Evolutionary conservation across 1,284 basidiomycete genomes (phyloP).

Genomic region (Stereum hirsutum): DNA sequence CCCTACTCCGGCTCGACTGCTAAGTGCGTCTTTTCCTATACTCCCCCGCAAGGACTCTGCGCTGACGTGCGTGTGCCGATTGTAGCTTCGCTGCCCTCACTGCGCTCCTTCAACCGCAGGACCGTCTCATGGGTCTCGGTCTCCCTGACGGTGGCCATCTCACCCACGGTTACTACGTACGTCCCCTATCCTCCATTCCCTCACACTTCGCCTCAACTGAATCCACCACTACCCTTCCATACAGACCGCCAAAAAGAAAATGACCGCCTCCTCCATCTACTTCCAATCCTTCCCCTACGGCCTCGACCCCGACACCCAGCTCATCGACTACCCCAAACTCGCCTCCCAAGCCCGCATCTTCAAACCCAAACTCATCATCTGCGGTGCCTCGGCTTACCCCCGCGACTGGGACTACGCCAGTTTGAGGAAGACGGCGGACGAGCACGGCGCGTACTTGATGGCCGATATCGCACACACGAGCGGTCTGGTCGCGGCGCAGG

Average conservation of each 20-base stretch:
- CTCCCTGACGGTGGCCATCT: constrained; percentile 98
- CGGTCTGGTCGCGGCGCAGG: constrained; percentile 90
- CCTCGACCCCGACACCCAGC: constrained; percentile 77
- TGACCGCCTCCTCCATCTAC: constrained; percentile 99
- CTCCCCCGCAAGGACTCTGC: constrained; percentile 39
- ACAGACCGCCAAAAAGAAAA: constrained; percentile 98
- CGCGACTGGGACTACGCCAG: constrained; percentile 94
- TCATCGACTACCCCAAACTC: constrained; percentile 87
- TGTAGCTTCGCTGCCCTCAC: constrained; percentile 93
- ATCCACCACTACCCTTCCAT: constrained; percentile 26
- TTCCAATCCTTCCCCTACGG: constrained; percentile 99
- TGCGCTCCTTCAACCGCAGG: constrained; percentile 94
- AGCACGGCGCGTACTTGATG: constrained; percentile 89
- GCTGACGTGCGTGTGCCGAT: constrained; percentile 25
- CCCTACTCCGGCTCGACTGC: constrained; percentile 83
- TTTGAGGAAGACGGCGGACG: constrained; percentile 78
- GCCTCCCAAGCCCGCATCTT: constrained; percentile 88
- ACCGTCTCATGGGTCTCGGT: constrained; percentile 98
- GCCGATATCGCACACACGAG: constrained; percentile 98
- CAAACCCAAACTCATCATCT: constrained; percentile 95
- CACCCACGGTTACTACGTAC: constrained; percentile 93
- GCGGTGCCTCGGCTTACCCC: constrained; percentile 98
- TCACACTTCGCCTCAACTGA: constrained; percentile 2
- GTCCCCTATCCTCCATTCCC: constrained; percentile 16
- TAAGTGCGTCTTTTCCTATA: constrained; percentile 29